phyloP scores from a whole-genome alignment of 768 basidiomycete species.

The Hericium rajendrae region DNA sequence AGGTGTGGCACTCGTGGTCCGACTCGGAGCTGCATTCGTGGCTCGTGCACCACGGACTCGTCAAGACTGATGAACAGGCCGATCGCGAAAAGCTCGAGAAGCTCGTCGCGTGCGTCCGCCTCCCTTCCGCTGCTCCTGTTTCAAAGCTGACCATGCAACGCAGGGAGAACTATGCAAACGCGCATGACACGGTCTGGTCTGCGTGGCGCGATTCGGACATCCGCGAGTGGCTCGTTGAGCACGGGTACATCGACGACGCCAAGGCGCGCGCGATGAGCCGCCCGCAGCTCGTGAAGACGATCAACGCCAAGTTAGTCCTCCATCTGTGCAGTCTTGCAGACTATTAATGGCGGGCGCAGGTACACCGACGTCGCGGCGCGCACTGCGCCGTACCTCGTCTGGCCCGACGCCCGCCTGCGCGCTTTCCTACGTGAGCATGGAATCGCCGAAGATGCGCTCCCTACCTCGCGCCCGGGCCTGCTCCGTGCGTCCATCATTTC shows the following conservation, averaged over 20 bases:
- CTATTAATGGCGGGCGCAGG: conserved; percentile 25
- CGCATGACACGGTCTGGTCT: conserved; percentile 48
- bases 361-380: conserved; percentile 38
- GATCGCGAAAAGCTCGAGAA: conserved; percentile 70
- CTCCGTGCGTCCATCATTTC: conserved; percentile 42
- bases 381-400: conserved; percentile 63
- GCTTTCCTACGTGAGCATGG: conserved; percentile 79
- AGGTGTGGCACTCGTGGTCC: conserved; percentile 60
- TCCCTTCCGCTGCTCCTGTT: background rate
- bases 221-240: conserved; percentile 62
- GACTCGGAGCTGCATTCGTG: conserved; percentile 70
- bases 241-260: conserved; percentile 43
- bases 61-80: conserved; percentile 63
- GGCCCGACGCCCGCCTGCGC: conserved; percentile 90
- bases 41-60: conserved; percentile 63
- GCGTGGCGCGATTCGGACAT: conserved; percentile 73
- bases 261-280: conserved; percentile 50
- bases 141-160: background rate
- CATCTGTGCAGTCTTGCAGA: background rate
- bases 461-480: conserved; percentile 61
- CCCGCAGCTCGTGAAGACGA: conserved; percentile 66
- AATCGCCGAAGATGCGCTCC: conserved; percentile 58
- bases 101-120: conserved; percentile 46
- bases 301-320: conserved; percentile 52
- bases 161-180: conserved; percentile 62